Evolutionary conservation across 306 rosid genomes (phyloP).

Genomic region (Ormosia emarginata): DNA sequence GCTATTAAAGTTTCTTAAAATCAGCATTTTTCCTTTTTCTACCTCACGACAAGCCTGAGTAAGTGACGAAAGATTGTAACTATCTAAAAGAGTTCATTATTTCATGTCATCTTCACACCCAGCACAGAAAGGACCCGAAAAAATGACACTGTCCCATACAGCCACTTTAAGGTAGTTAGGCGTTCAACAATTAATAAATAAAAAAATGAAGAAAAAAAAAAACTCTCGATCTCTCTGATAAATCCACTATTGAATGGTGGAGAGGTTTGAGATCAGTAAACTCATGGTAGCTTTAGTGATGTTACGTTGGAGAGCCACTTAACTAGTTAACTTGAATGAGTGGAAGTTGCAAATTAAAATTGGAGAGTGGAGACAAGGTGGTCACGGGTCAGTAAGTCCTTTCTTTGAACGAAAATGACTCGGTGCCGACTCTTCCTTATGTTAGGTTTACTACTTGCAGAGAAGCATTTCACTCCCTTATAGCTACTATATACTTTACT

Average conservation of each 20-base stretch:
- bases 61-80: background rate
- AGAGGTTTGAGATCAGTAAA: background rate
- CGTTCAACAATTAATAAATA: background rate
- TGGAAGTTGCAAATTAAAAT: background rate
- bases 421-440: background rate
- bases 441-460: background rate
- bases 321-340: background rate
- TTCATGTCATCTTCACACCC: background rate
- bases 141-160: background rate
- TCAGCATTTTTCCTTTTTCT: background rate
- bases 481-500: background rate
- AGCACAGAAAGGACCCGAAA: background rate
- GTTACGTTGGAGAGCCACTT: conserved; percentile 12
- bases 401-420: conserved; percentile 19
- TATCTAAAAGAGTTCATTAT: background rate
- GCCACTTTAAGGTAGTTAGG: conserved; percentile 19
- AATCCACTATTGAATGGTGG: background rate
- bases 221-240: background rate
- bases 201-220: background rate
- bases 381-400: conserved; percentile 23
- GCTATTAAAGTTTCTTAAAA: background rate
- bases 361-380: conserved; percentile 7
- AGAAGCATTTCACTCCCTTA: background rate
- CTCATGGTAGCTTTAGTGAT: background rate
- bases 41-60: background rate